Evolutionary conservation across 1,284 basidiomycete genomes (phyloP).

Genomic region (Anthracocystis setariae): DNA sequence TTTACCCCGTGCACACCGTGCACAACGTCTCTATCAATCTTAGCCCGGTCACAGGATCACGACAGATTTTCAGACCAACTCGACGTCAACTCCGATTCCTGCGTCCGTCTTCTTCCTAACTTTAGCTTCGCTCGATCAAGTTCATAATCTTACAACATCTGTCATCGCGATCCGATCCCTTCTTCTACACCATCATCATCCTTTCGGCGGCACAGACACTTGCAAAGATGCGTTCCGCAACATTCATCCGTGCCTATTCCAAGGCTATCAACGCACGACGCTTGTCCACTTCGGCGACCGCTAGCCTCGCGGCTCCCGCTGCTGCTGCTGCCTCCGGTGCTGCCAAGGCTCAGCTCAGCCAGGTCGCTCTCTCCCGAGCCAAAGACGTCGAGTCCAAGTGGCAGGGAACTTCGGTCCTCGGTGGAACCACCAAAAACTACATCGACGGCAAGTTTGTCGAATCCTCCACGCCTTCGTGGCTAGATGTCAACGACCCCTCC

Average conservation of each 20-base stretch:
- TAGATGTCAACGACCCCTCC: constrained; percentile 86
- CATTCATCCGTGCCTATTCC: constrained; percentile 27
- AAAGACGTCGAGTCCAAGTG: constrained; percentile 70
- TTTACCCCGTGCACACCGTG: background rate
- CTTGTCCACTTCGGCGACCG: constrained; percentile 33
- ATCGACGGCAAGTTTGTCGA: constrained; percentile 87
- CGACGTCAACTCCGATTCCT: background rate
- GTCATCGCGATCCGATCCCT: background rate
- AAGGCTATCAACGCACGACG: constrained; percentile 28
- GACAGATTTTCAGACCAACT: background rate
- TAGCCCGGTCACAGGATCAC: constrained; percentile 2
- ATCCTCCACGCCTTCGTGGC: constrained; percentile 80
- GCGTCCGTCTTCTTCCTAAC: no score
- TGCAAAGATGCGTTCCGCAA: constrained; percentile 25
- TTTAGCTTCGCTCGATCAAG: background rate
- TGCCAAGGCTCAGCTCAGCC: constrained; percentile 42
- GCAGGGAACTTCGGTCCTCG: constrained; percentile 84
- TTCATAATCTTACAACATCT: background rate
- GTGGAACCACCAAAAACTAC: constrained; percentile 80
- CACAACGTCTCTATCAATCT: background rate
- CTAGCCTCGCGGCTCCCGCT: constrained; percentile 36
- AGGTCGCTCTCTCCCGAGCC: constrained; percentile 48
- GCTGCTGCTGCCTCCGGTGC: constrained; percentile 21
- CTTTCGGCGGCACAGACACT: background rate
- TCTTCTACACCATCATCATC: constrained; percentile 3